Conservation (phyloP, 1,284 basidiomycete species). For the Wolfiporia cocos region DNA sequence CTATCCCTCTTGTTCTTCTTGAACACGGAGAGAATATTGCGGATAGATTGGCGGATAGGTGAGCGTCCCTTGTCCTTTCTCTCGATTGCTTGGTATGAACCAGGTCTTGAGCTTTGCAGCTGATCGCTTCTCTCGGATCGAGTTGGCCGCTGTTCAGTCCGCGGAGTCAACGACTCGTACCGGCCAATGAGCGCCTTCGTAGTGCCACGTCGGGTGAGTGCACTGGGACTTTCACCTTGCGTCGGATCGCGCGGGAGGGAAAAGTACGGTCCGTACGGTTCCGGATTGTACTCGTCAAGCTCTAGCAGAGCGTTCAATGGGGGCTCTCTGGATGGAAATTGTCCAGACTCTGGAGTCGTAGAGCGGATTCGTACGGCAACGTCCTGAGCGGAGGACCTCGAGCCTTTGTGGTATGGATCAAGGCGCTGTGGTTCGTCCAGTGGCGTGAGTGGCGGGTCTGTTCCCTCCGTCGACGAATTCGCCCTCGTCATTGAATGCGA, state of each 20-base stretch:
- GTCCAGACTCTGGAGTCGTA: constrained; percentile 1
- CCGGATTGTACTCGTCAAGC: constrained; percentile 2
- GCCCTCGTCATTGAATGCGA: constrained; percentile 17
- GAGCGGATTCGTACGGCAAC: constrained; percentile 11
- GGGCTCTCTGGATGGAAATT: not conserved
- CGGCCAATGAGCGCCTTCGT: constrained; percentile 31
- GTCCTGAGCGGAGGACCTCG: not conserved
- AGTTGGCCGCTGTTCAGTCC: not conserved
- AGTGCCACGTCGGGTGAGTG: constrained; percentile 19
- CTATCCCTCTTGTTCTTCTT: constrained; percentile 40
- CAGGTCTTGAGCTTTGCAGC: not conserved
- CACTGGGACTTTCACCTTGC: not conserved
- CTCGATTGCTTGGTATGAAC: constrained; percentile 6
- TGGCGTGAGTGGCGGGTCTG: constrained; percentile 16
- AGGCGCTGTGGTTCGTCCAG: constrained; percentile 11
- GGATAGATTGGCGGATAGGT: constrained; percentile 59
- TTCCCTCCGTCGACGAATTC: constrained; percentile 13
- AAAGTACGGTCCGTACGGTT: constrained; percentile 24
- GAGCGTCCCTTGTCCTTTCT: constrained; percentile 31
- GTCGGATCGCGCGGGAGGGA: constrained; percentile 15
- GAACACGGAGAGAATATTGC: constrained; percentile 58
- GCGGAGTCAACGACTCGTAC: constrained; percentile 23
- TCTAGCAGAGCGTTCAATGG: constrained; percentile 2
- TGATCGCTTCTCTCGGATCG: not conserved
- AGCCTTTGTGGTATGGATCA: constrained; percentile 3